Percentiles rank a stretch among this genome's conserved stretches.
Evolutionary conservation across 2,329 filamentous ascomycete species (phyloP).

Genomic region (Penicillium sp.): DNA sequence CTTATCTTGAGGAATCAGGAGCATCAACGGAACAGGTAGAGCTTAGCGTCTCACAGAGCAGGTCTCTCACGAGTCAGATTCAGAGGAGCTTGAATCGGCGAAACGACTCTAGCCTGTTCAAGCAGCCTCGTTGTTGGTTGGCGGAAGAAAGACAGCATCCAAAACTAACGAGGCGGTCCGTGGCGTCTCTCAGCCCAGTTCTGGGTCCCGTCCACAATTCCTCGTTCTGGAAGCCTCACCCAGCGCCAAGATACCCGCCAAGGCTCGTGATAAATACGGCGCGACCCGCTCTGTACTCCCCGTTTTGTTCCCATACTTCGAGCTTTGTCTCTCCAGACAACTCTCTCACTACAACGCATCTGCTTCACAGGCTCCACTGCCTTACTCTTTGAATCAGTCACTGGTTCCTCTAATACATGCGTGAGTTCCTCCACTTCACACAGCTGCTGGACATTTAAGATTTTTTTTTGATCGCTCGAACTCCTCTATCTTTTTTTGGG

Average conservation of each 20-base stretch:
- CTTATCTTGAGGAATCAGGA: background rate
- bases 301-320: background rate
- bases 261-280: constrained; percentile 14
- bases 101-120: too few species aligned
- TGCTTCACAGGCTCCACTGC: constrained; percentile 11
- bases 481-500: background rate
- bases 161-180: too few species aligned
- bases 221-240: background rate
- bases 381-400: constrained; percentile 15
- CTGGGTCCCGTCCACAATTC: background rate
- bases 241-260: constrained; percentile 6
- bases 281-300: constrained; percentile 3
- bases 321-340: constrained; percentile 4
- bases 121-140: too few species aligned
- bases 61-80: too few species aligned
- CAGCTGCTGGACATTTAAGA: too few species aligned
- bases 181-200: too few species aligned
- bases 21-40: background rate
- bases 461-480: too few species aligned
- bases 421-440: constrained; percentile 14
- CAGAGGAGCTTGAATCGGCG: too few species aligned
- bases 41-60: background rate
- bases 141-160: too few species aligned
- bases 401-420: constrained; percentile 32
- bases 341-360: background rate